Evolutionary conservation across 345 rosid species (phyloP), one percentile per base, ranked within the genome.

Genomic region (Gossypium longicalyx): DNA sequence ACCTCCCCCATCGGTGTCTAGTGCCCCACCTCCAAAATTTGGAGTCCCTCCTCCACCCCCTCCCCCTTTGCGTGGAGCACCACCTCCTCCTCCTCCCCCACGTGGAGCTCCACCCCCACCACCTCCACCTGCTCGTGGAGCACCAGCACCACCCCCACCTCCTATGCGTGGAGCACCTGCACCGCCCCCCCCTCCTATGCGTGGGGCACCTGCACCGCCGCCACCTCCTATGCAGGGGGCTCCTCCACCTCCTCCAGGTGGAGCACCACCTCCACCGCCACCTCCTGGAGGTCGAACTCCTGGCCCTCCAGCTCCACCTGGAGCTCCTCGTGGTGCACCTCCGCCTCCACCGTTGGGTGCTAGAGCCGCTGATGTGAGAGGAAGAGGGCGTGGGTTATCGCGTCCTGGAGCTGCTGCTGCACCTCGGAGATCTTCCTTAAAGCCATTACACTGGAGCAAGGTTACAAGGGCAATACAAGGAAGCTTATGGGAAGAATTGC

Each of bases 401-500:
- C 90, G 91, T 63, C 81, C 89, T 59, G 63, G 84, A 13, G 54
- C 74, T 64, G 82, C 80, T 57, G 12, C 78, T 73, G 88, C 90
- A 76, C 84, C 85, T 13, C 85, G 85, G 74, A 88, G 89, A 85
- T 91, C 98, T 80, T 87, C 97, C 48, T 83, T 96, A 79, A 96
- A 96, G 86, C 99, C 99, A 71, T 74, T 96, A 71, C 99, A 93
- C 64, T 96, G 99, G 99, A 91, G 97, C 82, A 96, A 96, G 84
- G 97, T 93, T 79, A 86, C 99, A 82, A 89, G 98, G 85, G 97
- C 91, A 75, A 76, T 96, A 70, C 97, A 93, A 83, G 99, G 99
- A 86, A 96, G 97, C 86, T 91, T 96, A 79, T 96, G 98, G 99
- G 97, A 96, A 16, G 98, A 96, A 84, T 73, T 96, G 80, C 99